A percentile compares a stretch with the other conserved stretches of the same genome.
phyloP scores from a whole-genome alignment of 2,329 filamentous ascomycete genomes.

The Hymenoscyphus linearis region DNA sequence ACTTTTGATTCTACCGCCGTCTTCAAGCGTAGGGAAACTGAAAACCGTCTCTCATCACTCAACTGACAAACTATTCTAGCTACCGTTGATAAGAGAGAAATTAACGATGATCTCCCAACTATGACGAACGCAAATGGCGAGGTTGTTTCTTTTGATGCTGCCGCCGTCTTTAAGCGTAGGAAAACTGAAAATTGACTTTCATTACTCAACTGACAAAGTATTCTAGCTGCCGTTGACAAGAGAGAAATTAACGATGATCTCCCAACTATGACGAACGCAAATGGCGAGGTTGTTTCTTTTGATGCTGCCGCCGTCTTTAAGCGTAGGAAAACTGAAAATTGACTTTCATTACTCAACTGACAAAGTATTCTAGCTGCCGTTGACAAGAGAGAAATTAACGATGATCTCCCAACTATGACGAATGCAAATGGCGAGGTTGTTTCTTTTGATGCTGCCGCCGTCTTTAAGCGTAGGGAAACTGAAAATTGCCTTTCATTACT shows the following conservation, averaged over 20 bases:
- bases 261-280: slow-evolving; percentile 23
- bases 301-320: slow-evolving; percentile 20
- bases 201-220: no score
- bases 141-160: slow-evolving; percentile 23
- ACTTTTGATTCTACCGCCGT: slow-evolving; percentile 22
- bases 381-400: slow-evolving; percentile 4
- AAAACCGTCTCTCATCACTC: no score
- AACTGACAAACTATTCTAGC: neutral
- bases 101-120: slow-evolving; percentile 19
- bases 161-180: slow-evolving; percentile 21
- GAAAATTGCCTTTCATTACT: no score
- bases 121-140: slow-evolving; percentile 26
- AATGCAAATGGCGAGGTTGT: slow-evolving; percentile 24
- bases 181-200: no score
- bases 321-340: slow-evolving; percentile 9
- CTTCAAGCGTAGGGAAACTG: slow-evolving; percentile 18
- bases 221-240: neutral
- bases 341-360: neutral
- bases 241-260: slow-evolving; percentile 16
- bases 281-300: slow-evolving; percentile 25
- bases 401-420: slow-evolving; percentile 25
- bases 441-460: slow-evolving; percentile 20
- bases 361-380: neutral
- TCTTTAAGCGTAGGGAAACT: slow-evolving; percentile 18
- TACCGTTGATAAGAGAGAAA: slow-evolving; percentile 1